Percentiles rank a stretch among this genome's conserved stretches.
Conservation (phyloP, 164 flowering plant species). For the Vitis rotundifolia region DNA sequence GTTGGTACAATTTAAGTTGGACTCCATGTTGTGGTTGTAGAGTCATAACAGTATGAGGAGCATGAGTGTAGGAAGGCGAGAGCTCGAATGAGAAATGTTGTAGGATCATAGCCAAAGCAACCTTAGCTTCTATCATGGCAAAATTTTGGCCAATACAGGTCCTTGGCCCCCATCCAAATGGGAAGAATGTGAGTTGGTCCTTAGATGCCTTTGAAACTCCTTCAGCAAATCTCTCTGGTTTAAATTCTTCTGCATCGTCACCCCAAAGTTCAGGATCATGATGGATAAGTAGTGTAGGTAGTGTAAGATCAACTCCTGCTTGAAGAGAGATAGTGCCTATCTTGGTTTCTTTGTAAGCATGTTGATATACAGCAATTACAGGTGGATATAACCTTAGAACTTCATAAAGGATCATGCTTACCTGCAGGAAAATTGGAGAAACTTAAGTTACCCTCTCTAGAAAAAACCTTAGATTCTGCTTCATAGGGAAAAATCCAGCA, state of each 20-base stretch:
- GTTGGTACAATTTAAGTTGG: constrained; percentile 28
- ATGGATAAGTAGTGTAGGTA: constrained; percentile 38
- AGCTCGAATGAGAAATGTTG: too few relatives aligned
- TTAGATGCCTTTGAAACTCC: constrained; percentile 46
- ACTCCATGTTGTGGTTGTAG: constrained; percentile 46
- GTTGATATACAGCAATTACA: constrained; percentile 20
- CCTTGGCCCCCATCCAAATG: constrained; percentile 40
- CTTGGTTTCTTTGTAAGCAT: constrained; percentile 24
- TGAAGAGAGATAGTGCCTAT: constrained; percentile 31
- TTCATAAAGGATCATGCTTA: constrained; percentile 37
- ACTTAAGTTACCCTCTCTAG: not conserved
- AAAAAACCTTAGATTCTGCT: not conserved
- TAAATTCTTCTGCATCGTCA: constrained; percentile 44
- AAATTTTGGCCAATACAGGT: constrained; percentile 21
- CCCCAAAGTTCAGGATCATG: constrained; percentile 44
- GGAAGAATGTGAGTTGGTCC: constrained; percentile 30
- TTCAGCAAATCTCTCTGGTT: constrained; percentile 54
- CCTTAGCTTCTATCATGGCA: too few relatives aligned
- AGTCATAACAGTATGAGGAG: constrained; percentile 25
- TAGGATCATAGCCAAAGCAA: too few relatives aligned
- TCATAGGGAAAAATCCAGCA: too few relatives aligned
- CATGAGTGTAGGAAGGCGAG: constrained; percentile 17
- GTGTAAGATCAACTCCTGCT: constrained; percentile 32
- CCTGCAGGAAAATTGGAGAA: constrained; percentile 13
- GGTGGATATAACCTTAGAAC: constrained; percentile 53